These are phyloP conservation scores for Hymenoscyphus occultus DNA, from an alignment of 2,329 filamentous ascomycete species.

Conservation along the genomic window DNA sequence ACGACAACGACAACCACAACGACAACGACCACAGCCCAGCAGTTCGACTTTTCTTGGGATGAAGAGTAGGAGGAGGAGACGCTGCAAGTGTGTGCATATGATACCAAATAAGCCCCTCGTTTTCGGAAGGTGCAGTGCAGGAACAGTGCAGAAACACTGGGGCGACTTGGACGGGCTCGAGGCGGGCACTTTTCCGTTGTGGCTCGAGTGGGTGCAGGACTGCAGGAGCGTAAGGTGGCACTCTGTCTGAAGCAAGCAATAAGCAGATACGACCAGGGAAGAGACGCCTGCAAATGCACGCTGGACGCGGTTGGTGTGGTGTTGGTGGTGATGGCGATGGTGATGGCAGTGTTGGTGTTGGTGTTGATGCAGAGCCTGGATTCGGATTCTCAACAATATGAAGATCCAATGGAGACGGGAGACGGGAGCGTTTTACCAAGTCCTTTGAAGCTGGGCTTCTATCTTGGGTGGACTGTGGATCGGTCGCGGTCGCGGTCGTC, in stretches of 20 bases:
- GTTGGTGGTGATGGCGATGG: neutral
- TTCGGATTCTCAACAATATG: neutral
- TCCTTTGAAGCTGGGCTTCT: too few species aligned
- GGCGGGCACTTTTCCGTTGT: too few species aligned
- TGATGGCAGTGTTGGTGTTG: too few species aligned
- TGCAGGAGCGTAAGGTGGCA: neutral
- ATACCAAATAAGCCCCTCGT: neutral
- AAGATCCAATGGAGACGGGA: neutral
- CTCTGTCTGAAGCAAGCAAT: neutral
- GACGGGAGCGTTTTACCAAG: too few species aligned
- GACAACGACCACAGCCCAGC: neutral
- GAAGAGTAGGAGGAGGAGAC: neutral
- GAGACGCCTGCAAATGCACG: neutral
- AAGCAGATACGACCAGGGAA: neutral
- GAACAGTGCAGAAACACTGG: constrained; percentile 1
- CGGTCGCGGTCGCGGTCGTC: too few species aligned
- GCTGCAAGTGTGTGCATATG: constrained; percentile 11
- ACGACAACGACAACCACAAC: too few species aligned
- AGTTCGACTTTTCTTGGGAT: constrained; percentile 6
- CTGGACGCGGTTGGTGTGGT: neutral
- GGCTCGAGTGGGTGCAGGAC: too few species aligned
- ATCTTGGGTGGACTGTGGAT: too few species aligned
- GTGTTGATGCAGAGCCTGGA: neutral
- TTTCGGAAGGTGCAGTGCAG: neutral
- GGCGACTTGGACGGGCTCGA: neutral